These are phyloP conservation scores for Ceratobasidium sp. DNA, from an alignment of 1,284 basidiomycete species.

Conservation along the genomic window DNA sequence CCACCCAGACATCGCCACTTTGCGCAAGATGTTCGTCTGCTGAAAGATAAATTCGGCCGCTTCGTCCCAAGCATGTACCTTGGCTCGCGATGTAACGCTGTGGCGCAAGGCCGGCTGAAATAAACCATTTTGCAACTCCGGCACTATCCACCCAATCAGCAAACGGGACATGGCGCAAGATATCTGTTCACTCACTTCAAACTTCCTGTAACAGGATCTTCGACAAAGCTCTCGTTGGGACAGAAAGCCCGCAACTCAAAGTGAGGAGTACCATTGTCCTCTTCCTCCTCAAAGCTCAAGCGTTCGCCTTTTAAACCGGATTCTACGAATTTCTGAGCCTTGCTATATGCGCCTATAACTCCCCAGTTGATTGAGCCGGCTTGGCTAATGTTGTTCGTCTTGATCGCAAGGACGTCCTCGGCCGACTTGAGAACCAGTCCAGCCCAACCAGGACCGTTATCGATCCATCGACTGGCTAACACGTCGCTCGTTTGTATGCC, in stretches of 20 bases:
- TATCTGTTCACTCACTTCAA: slow-evolving; percentile 12
- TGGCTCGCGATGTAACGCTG: slow-evolving; percentile 18
- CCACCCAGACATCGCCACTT: slow-evolving; percentile 12
- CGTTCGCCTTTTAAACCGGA: background rate
- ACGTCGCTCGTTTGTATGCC: slow-evolving; percentile 1
- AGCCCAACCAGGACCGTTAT: slow-evolving; percentile 36
- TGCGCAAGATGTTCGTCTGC: background rate
- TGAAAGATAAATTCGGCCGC: slow-evolving; percentile 14
- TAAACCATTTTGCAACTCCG: slow-evolving; percentile 31
- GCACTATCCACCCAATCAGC: background rate
- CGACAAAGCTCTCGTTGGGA: slow-evolving; percentile 16
- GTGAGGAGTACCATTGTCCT: slow-evolving; percentile 8
- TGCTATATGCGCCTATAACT: slow-evolving; percentile 25
- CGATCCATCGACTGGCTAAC: slow-evolving; percentile 27
- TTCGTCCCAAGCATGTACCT: slow-evolving; percentile 25
- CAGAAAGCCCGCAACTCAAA: slow-evolving; percentile 25
- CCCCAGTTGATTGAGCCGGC: slow-evolving; percentile 21
- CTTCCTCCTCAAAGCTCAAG: background rate
- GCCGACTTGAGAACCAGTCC: slow-evolving; percentile 33
- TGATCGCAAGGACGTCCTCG: slow-evolving; percentile 17
- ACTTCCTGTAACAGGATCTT: slow-evolving; percentile 29
- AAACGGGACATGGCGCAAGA: background rate
- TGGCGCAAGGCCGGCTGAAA: slow-evolving; percentile 19
- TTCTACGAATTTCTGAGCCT: background rate
- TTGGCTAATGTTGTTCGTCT: slow-evolving; percentile 1